Evolutionary conservation across 257 asterid genomes (phyloP).

Genomic region (Fraxinus cuspidata): DNA sequence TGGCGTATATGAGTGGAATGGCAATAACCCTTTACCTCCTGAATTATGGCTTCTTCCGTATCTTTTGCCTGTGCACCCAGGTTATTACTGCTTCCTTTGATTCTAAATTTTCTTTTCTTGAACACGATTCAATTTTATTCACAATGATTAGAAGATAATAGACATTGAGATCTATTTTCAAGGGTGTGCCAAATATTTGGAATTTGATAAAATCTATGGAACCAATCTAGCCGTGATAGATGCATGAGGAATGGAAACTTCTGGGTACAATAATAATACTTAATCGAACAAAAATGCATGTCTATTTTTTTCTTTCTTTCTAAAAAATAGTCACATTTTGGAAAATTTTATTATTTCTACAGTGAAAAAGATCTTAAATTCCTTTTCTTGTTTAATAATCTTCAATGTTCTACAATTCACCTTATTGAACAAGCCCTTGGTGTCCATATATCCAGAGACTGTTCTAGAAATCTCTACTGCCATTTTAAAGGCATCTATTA

Average conservation of each 20-base stretch:
- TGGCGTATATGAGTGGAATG: constrained; percentile 76
- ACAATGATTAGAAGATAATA: not conserved
- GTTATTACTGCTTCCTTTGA: constrained; percentile 25
- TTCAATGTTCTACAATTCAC: not conserved
- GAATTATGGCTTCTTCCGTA: constrained; percentile 83
- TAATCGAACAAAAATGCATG: not conserved
- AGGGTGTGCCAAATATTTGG: not conserved
- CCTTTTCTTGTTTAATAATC: not conserved
- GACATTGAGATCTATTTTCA: not conserved
- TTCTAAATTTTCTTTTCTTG: not conserved
- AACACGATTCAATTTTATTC: not conserved
- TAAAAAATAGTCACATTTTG: not conserved
- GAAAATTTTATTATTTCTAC: not conserved
- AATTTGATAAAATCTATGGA: not conserved
- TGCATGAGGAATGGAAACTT: not conserved
- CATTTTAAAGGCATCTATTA: not conserved
- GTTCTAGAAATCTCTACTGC: not conserved
- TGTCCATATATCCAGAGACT: not conserved
- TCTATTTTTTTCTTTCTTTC: not conserved
- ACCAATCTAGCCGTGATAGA: not conserved
- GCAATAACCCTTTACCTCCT: constrained; percentile 75
- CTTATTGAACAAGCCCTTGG: not conserved
- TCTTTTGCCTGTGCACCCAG: constrained; percentile 76
- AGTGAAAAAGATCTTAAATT: not conserved
- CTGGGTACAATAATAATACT: not conserved